Evolutionary conservation across 306 rosid species (phyloP).

Genomic region (Cotoneaster glaucophyllus): DNA sequence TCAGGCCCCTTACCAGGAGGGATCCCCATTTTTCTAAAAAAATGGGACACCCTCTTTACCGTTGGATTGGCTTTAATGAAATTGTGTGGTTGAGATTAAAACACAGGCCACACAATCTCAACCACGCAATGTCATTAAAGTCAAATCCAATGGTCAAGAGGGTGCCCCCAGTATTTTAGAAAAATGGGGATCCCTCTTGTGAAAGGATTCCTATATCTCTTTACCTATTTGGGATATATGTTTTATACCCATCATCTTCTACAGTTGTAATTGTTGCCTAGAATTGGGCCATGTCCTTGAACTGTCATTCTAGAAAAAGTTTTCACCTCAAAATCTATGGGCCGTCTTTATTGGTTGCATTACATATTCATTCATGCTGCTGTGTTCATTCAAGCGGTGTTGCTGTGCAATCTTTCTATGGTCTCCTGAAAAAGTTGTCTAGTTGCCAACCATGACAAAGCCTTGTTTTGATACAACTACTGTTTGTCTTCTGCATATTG

Average conservation of each 20-base stretch:
- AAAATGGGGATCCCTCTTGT: no score
- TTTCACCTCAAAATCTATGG: neutral
- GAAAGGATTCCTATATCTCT: no score
- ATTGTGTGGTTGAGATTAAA: no score
- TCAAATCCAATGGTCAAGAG: no score
- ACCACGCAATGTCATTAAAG: no score
- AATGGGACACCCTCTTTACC: no score
- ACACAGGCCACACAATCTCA: no score
- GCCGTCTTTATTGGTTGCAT: neutral
- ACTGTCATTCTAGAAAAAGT: neutral
- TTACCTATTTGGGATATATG: neutral
- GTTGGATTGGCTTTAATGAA: no score
- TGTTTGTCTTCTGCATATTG: neutral
- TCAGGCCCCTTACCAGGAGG: no score
- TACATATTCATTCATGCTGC: neutral
- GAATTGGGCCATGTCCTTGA: neutral
- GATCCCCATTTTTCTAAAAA: no score
- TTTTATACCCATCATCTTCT: neutral
- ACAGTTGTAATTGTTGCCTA: neutral
- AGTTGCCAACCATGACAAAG: no score
- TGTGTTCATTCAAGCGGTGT: neutral
- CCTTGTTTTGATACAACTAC: neutral
- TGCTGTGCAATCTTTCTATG: neutral
- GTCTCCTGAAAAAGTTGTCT: neutral
- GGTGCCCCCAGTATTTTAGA: no score